Conservation (phyloP, 139 green algal species). For the Chlorella sp. region DNA sequence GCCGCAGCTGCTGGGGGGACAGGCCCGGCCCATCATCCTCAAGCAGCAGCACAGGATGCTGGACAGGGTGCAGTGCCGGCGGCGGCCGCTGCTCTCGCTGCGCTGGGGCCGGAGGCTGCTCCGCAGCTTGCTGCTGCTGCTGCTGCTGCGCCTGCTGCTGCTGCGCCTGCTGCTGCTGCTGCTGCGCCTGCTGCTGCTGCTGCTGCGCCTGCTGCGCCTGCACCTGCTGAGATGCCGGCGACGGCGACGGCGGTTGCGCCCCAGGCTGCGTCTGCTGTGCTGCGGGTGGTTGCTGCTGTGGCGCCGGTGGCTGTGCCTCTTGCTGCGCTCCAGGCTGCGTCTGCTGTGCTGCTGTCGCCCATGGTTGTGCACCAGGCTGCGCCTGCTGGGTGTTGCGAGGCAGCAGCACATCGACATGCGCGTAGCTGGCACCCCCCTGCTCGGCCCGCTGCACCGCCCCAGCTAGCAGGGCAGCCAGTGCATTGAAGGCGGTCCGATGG, state of each 20-base stretch:
- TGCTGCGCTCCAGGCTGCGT: not conserved
- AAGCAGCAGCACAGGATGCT: slow-evolving; percentile 3
- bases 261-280: not conserved
- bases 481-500: not conserved
- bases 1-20: slow-evolving; percentile 6
- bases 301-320: not conserved
- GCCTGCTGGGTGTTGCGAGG: not conserved
- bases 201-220: not conserved
- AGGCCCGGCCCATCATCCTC: slow-evolving; percentile 6
- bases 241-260: not conserved
- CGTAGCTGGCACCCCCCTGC: not conserved
- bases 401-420: slow-evolving; percentile 1
- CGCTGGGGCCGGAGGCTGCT: no score
- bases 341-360: not conserved
- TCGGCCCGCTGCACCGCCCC: not conserved
- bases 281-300: not conserved
- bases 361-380: not conserved
- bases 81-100: not conserved
- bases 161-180: not conserved
- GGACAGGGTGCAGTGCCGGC: not conserved
- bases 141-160: not conserved
- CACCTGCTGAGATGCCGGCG: not conserved
- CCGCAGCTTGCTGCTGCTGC: not conserved
- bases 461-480: slow-evolving; percentile 16
- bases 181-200: not conserved